Percentiles rank a stretch among this genome's conserved stretches.
phyloP scores from a whole-genome alignment of 129 eudicot species.

The Lonicera japonica region DNA sequence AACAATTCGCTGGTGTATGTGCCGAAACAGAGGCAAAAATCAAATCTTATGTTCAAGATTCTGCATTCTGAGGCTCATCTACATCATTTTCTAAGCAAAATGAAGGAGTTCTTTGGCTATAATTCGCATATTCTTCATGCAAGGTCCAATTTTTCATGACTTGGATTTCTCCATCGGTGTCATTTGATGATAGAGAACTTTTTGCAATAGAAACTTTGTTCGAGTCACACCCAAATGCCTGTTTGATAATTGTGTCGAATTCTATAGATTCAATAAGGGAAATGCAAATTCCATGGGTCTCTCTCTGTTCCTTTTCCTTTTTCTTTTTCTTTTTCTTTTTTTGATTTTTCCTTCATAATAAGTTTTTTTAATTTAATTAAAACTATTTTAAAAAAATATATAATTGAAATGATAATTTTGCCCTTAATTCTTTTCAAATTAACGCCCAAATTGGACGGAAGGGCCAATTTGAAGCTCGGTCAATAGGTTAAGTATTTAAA shows the following conservation, averaged over 20 bases:
- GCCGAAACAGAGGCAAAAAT: slow-evolving; percentile 6
- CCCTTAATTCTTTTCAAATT: no score
- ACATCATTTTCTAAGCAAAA: slow-evolving; percentile 33
- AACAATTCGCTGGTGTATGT: slow-evolving; percentile 8
- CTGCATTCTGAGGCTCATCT: slow-evolving; percentile 10
- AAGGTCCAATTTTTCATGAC: slow-evolving; percentile 85
- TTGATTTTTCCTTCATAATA: no score
- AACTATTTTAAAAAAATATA: no score
- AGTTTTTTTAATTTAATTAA: no score
- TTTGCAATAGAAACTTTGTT: slow-evolving; percentile 56
- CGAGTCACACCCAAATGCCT: slow-evolving; percentile 68
- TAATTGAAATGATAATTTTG: no score
- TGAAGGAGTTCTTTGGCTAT: slow-evolving; percentile 34
- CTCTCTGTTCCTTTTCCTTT: no score
- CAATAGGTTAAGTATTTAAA: no score
- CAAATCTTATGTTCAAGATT: slow-evolving; percentile 15
- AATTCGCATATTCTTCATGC: slow-evolving; percentile 35
- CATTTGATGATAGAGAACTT: slow-evolving; percentile 58
- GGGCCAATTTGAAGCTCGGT: no score
- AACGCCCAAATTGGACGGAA: no score
- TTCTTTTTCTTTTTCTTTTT: no score
- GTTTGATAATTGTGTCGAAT: slow-evolving; percentile 63
- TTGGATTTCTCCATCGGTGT: slow-evolving; percentile 73
- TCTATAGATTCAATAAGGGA: slow-evolving; percentile 70
- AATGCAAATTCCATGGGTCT: slow-evolving; percentile 24